A percentile compares a stretch with the other conserved stretches of the same genome.
These are phyloP conservation scores for Aspergillus sp. DNA, from an alignment of 2,329 filamentous ascomycete species.

Conservation along the genomic window DNA sequence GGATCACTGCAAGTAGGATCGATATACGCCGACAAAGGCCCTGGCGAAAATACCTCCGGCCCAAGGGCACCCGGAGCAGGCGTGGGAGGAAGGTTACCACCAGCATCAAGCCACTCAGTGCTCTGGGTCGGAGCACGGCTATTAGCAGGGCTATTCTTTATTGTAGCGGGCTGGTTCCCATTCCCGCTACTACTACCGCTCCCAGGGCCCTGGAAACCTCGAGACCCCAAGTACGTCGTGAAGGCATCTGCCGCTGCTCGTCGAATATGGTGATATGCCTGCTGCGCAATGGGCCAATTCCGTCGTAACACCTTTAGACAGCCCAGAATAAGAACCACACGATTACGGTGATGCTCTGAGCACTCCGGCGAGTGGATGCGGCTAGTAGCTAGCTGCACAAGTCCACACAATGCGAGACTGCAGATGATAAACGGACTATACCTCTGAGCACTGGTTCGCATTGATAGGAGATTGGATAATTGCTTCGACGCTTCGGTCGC, in stretches of 20 bases:
- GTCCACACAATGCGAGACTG: constrained; percentile 22
- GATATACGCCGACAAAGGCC: background rate
- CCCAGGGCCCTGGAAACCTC: background rate
- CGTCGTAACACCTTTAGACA: constrained; percentile 24
- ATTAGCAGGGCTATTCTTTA: background rate
- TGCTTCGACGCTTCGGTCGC: constrained; percentile 27
- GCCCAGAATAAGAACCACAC: constrained; percentile 28
- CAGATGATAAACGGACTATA: constrained; percentile 26
- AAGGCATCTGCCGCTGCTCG: constrained; percentile 18
- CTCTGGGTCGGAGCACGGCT: background rate
- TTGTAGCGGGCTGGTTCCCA: background rate
- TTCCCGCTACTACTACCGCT: background rate
- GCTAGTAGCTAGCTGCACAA: constrained; percentile 28
- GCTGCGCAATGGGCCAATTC: constrained; percentile 24
- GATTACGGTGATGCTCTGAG: constrained; percentile 31
- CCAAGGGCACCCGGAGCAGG: background rate
- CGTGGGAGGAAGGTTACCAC: background rate
- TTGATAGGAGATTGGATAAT: constrained; percentile 25
- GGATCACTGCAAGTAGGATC: background rate
- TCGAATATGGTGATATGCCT: constrained; percentile 20
- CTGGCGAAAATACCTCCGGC: background rate
- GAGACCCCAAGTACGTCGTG: background rate
- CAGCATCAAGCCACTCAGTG: background rate
- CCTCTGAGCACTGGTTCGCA: constrained; percentile 24
- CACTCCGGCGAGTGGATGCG: constrained; percentile 29